Conservation (phyloP, 331 rosid species). For the Cydonia oblonga region DNA sequence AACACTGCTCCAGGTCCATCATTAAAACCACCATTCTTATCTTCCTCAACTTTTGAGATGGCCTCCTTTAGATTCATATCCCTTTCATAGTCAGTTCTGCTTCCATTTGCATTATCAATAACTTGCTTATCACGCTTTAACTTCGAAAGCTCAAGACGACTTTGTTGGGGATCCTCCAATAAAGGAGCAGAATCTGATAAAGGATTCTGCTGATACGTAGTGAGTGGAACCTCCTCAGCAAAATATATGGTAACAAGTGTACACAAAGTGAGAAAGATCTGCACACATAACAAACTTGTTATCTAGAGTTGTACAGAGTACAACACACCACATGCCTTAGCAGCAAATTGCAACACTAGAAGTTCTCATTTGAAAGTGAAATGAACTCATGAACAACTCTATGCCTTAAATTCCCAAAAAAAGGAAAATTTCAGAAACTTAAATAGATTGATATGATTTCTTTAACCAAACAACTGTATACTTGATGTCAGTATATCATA, state of each 20-base stretch:
- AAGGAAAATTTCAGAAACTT: background rate
- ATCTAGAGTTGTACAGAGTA: conserved; percentile 7
- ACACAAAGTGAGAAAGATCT: conserved; percentile 77
- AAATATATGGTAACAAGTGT: conserved; percentile 78
- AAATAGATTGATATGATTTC: background rate
- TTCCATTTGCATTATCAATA: conserved; percentile 23
- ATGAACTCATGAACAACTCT: background rate
- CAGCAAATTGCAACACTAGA: background rate
- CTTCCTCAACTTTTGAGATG: conserved; percentile 38
- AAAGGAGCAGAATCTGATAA: conserved; percentile 77
- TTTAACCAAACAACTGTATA: background rate
- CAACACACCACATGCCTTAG: background rate
- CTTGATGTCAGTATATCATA: background rate
- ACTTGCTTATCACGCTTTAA: conserved; percentile 27
- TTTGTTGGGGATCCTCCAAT: conserved; percentile 46
- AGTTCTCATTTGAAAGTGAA: background rate
- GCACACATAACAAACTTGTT: conserved; percentile 18
- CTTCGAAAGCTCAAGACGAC: conserved; percentile 42
- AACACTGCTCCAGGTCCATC: conserved; percentile 94
- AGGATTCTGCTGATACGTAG: conserved; percentile 32
- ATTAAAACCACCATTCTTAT: conserved; percentile 32
- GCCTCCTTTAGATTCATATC: conserved; percentile 27
- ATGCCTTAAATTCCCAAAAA: background rate
- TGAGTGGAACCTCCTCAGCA: conserved; percentile 87
- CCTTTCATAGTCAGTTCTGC: conserved; percentile 19